Evolutionary conservation across 2,329 filamentous ascomycete genomes (phyloP).

Genomic region (Diaporthe citriasiana): DNA sequence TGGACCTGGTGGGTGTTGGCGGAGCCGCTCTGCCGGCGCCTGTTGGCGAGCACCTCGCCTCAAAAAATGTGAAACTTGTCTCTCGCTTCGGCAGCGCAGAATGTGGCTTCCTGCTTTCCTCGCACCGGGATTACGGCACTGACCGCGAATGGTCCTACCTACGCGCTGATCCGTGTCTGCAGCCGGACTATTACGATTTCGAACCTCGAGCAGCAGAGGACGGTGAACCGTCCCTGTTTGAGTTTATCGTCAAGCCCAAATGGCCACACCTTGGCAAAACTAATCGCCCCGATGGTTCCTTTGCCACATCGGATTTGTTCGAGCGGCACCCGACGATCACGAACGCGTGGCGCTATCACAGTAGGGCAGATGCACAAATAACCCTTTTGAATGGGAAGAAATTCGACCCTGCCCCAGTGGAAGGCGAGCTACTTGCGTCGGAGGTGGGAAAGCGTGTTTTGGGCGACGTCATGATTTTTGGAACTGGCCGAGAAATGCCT

Average conservation of each 20-base stretch:
- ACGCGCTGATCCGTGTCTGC: constrained; percentile 51
- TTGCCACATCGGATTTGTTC: constrained; percentile 75
- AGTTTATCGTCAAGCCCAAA: constrained; percentile 66
- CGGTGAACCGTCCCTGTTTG: constrained; percentile 53
- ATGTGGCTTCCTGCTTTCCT: constrained; percentile 76
- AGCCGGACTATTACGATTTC: constrained; percentile 57
- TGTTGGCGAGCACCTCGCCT: constrained; percentile 67
- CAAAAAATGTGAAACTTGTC: constrained; percentile 66
- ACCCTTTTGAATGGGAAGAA: constrained; percentile 77
- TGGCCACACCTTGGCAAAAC: constrained; percentile 74
- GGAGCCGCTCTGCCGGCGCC: constrained; percentile 69
- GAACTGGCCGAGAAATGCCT: constrained; percentile 67
- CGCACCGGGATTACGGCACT: constrained; percentile 65
- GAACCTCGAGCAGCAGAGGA: constrained; percentile 56
- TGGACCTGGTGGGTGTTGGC: constrained; percentile 75
- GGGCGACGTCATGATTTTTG: constrained; percentile 72
- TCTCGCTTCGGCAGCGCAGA: constrained; percentile 77
- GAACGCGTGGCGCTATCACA: constrained; percentile 74
- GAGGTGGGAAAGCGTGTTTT: constrained; percentile 55
- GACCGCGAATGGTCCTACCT: constrained; percentile 75
- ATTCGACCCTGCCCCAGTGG: constrained; percentile 74
- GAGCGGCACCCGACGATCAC: constrained; percentile 64
- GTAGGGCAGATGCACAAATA: constrained; percentile 72
- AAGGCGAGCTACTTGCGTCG: constrained; percentile 64
- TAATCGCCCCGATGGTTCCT: constrained; percentile 72